Conservation (phyloP, 2,329 filamentous ascomycete genomes). For the Xylariomycetidae sp. region DNA sequence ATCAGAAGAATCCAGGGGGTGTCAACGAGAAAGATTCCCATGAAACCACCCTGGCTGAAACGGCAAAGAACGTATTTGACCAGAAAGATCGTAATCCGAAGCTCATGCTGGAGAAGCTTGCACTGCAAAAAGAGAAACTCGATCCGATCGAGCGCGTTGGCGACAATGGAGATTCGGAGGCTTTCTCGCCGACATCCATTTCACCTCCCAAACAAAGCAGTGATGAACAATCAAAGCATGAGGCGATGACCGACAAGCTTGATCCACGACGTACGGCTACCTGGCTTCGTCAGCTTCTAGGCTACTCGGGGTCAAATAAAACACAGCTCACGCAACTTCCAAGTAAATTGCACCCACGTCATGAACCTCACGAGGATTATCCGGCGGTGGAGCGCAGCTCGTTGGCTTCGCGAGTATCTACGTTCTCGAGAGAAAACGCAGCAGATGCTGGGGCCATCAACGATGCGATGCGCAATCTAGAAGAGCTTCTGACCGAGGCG, state of each 20-base stretch:
- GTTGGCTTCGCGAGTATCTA: constrained; percentile 16
- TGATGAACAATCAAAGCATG: constrained; percentile 4
- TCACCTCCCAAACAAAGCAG: constrained; percentile 1
- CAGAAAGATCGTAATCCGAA: too few species aligned
- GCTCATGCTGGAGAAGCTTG: too few species aligned
- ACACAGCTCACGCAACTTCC: constrained; percentile 21
- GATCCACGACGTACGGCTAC: constrained; percentile 16
- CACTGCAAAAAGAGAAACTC: too few species aligned
- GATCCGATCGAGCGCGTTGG: too few species aligned
- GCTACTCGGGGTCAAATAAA: constrained; percentile 9
- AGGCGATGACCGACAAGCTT: constrained; percentile 8
- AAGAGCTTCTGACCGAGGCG: constrained; percentile 43
- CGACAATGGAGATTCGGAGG: too few species aligned
- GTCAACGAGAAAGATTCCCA: too few species aligned
- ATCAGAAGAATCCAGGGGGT: background rate
- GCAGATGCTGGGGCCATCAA: constrained; percentile 18
- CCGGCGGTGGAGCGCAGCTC: constrained; percentile 6
- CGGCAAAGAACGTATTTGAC: too few species aligned
- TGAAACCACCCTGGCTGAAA: too few species aligned
- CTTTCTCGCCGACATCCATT: constrained; percentile 8
- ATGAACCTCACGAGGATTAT: constrained; percentile 14
- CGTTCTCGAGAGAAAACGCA: constrained; percentile 20
- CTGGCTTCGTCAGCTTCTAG: constrained; percentile 25
- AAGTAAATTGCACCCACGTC: constrained; percentile 17
- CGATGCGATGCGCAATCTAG: constrained; percentile 32